These are phyloP conservation scores for Mortierella sp. DNA, from an alignment of 371 early-diverging fungal genomes.

Conservation along the genomic window DNA sequence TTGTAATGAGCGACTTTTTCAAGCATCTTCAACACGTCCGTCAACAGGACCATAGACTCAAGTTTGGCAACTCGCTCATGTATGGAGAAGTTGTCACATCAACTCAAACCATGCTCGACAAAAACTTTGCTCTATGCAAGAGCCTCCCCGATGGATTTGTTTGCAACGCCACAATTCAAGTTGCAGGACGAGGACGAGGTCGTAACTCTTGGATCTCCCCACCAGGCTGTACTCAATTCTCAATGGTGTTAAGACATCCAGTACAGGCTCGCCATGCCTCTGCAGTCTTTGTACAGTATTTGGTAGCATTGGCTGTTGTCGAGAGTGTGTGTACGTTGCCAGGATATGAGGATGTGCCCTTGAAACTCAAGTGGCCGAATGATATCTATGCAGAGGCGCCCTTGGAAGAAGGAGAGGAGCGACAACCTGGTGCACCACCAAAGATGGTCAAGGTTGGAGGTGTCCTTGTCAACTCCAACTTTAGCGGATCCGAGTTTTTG, in stretches of 20 bases:
- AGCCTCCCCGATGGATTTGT: slow-evolving; percentile 82
- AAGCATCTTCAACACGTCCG: slow-evolving; percentile 30
- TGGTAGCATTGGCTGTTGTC: slow-evolving; percentile 86
- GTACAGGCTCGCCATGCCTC: slow-evolving; percentile 66
- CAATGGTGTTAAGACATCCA: slow-evolving; percentile 80
- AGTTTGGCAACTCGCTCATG: slow-evolving; percentile 80
- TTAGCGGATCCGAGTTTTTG: slow-evolving; percentile 74
- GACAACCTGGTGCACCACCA: slow-evolving; percentile 7
- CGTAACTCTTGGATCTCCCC: slow-evolving; percentile 96
- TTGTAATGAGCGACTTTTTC: slow-evolving; percentile 58
- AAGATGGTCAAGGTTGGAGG: slow-evolving; percentile 88
- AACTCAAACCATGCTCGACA: slow-evolving; percentile 93
- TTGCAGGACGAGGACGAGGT: slow-evolving; percentile 87
- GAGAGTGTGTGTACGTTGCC: slow-evolving; percentile 78
- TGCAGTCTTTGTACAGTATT: slow-evolving; percentile 91
- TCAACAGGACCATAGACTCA: slow-evolving; percentile 18
- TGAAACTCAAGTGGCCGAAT: slow-evolving; percentile 97
- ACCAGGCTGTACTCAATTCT: slow-evolving; percentile 90
- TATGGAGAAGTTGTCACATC: slow-evolving; percentile 85
- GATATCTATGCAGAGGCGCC: slow-evolving; percentile 84
- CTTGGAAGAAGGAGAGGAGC: slow-evolving; percentile 18
- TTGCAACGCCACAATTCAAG: slow-evolving; percentile 83
- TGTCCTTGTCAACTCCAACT: slow-evolving; percentile 86
- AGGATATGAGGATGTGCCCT: slow-evolving; percentile 83
- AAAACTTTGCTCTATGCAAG: slow-evolving; percentile 77